Conservation (phyloP, 2,329 filamentous ascomycete species). For the Mariannaea sp. region DNA sequence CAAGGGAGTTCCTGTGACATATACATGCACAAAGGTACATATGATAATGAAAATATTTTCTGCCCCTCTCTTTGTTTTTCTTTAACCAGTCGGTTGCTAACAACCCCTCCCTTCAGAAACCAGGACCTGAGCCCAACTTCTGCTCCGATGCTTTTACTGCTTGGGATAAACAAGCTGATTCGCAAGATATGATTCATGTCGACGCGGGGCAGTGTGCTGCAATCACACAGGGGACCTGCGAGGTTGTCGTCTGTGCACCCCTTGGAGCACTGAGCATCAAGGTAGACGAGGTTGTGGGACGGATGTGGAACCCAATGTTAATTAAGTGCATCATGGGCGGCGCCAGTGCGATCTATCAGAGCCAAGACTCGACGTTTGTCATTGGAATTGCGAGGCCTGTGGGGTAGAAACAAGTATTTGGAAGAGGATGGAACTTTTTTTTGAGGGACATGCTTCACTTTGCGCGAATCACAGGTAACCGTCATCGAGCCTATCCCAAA, state of each 20-base stretch:
- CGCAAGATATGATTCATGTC: conserved; percentile 13
- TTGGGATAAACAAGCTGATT: conserved; percentile 19
- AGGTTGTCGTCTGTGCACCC: conserved; percentile 28
- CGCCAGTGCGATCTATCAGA: conserved; percentile 30
- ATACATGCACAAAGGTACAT: conserved; percentile 25
- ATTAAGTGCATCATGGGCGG: conserved; percentile 31
- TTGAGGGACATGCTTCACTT: too few relatives aligned
- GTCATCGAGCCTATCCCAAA: too few relatives aligned
- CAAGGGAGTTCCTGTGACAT: conserved; percentile 16
- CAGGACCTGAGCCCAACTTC: conserved; percentile 25
- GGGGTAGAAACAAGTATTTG: too few relatives aligned
- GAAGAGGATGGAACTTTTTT: background rate
- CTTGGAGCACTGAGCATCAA: conserved; percentile 2
- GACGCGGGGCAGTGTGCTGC: conserved; percentile 21
- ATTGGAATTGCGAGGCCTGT: conserved; percentile 22
- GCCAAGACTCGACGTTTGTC: conserved; percentile 19
- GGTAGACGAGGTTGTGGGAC: conserved; percentile 19
- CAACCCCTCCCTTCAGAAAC: conserved; percentile 8
- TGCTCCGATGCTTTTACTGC: conserved; percentile 28
- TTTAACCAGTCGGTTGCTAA: background rate
- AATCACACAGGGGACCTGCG: conserved; percentile 8
- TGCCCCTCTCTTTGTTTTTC: too few relatives aligned
- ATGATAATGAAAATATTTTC: background rate
- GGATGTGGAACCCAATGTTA: conserved; percentile 34
- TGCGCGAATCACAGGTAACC: too few relatives aligned